Percentiles rank a stretch among this genome's conserved stretches.
phyloP scores from a whole-genome alignment of 768 basidiomycete species.

The Hypsizygus marmoreus region DNA sequence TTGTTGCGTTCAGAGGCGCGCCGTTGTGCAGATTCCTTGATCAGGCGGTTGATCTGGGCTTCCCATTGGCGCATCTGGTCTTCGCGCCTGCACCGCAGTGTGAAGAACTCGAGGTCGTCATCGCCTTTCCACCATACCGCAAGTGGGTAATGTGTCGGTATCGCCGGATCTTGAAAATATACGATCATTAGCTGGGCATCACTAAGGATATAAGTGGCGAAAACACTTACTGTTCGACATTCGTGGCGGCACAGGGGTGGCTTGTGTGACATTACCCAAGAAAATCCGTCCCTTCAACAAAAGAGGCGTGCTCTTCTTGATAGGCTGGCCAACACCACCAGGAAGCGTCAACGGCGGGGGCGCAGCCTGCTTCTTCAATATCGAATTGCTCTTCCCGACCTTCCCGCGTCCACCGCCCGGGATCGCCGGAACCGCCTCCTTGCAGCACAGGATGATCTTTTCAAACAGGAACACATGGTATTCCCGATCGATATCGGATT shows the following conservation, averaged over 20 bases:
- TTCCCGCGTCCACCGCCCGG: conserved; percentile 68
- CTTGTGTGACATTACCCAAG: conserved; percentile 91
- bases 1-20: conserved; percentile 60
- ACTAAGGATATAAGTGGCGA: conserved; percentile 10
- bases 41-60: conserved; percentile 82
- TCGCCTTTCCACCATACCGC: conserved; percentile 96
- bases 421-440: conserved; percentile 71
- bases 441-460: conserved; percentile 98
- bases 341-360: conserved; percentile 50
- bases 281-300: conserved; percentile 96
- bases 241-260: conserved; percentile 60
- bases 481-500: conserved; percentile 94
- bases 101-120: conserved; percentile 91
- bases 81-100: conserved; percentile 88
- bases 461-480: conserved; percentile 99
- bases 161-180: conserved; percentile 41
- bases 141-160: conserved; percentile 69
- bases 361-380: conserved; percentile 79
- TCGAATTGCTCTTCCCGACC: conserved; percentile 80
- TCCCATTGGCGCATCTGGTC: conserved; percentile 96
- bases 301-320: conserved; percentile 79
- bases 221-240: conserved; percentile 57
- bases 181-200: conserved; percentile 1
- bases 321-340: conserved; percentile 54
- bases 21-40: conserved; percentile 72